Conservation (phyloP, 495 filamentous ascomycete species). For the Chaetomidium leptoderma region DNA sequence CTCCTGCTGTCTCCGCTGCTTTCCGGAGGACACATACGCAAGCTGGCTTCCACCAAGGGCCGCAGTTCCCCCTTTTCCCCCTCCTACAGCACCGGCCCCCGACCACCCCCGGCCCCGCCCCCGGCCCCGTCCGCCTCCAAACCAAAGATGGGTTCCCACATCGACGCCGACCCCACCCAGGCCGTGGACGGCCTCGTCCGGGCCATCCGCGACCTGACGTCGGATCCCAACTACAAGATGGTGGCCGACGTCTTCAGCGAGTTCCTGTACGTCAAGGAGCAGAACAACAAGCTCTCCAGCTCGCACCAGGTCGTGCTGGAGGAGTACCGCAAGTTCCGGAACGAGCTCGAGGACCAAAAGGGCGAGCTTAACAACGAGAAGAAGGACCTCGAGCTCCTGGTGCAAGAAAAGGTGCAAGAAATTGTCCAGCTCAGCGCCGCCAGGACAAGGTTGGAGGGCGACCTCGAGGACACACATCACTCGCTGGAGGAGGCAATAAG, state of each 20-base stretch:
- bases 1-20: not conserved
- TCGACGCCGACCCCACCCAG: constrained; percentile 28
- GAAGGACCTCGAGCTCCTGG: constrained; percentile 27
- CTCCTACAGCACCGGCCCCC: constrained; percentile 5
- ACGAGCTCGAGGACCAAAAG: constrained; percentile 34
- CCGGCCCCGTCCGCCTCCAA: constrained; percentile 12
- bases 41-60: constrained; percentile 23
- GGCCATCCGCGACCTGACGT: constrained; percentile 36
- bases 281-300: constrained; percentile 32
- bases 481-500: constrained; percentile 21
- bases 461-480: constrained; percentile 27
- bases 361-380: constrained; percentile 27
- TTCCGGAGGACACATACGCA: constrained; percentile 9
- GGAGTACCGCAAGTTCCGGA: constrained; percentile 36
- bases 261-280: constrained; percentile 37
- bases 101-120: constrained; percentile 11
- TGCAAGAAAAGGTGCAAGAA: constrained; percentile 31
- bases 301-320: constrained; percentile 35
- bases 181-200: constrained; percentile 36
- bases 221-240: constrained; percentile 39
- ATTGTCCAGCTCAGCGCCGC: constrained; percentile 28
- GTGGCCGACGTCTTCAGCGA: constrained; percentile 39
- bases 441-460: constrained; percentile 24
- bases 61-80: not conserved
- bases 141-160: constrained; percentile 24